Percentiles rank a stretch among this genome's conserved stretches.
phyloP scores from a whole-genome alignment of 805 yeast genomes.

The Ogataea pilisensis region DNA sequence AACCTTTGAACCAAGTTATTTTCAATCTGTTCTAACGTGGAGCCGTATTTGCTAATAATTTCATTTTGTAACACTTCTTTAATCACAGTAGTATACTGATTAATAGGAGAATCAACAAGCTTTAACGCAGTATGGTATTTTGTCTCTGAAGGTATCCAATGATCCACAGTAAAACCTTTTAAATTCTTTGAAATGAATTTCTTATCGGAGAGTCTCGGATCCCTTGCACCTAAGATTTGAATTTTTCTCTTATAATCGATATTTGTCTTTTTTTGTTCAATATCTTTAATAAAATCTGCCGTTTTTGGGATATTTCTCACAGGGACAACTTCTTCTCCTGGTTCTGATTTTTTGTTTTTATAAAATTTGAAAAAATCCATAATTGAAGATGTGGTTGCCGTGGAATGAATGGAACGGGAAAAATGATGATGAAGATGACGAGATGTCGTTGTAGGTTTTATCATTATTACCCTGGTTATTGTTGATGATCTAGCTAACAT shows the following conservation, averaged over 20 bases:
- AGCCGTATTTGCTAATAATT: slow-evolving; percentile 2
- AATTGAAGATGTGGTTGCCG: slow-evolving; percentile 16
- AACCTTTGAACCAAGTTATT: slow-evolving; percentile 48
- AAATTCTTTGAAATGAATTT: slow-evolving; percentile 18
- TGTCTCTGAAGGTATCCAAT: slow-evolving; percentile 30
- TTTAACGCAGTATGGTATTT: slow-evolving; percentile 6
- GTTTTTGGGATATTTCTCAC: slow-evolving; percentile 21
- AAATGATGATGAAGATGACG: not conserved
- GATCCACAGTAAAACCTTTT: slow-evolving; percentile 27
- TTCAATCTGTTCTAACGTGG: slow-evolving; percentile 4
- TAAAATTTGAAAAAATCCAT: slow-evolving; percentile 32
- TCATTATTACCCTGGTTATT: too few relatives aligned
- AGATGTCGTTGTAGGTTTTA: not conserved
- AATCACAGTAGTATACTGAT: slow-evolving; percentile 12
- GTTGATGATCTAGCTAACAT: too few relatives aligned
- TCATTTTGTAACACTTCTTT: slow-evolving; percentile 14
- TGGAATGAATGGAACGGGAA: not conserved
- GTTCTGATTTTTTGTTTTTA: slow-evolving; percentile 17
- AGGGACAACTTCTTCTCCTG: slow-evolving; percentile 5
- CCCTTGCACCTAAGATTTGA: slow-evolving; percentile 28
- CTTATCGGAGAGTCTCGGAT: slow-evolving; percentile 24
- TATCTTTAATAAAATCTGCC: slow-evolving; percentile 27
- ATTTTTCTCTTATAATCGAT: slow-evolving; percentile 16
- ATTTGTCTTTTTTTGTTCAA: slow-evolving; percentile 20
- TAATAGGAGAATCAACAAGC: too few relatives aligned